Percentiles rank a stretch among this genome's conserved stretches.
Conservation (phyloP, 2,329 filamentous ascomycete species). For the Ascochyta clinopodiicola region DNA sequence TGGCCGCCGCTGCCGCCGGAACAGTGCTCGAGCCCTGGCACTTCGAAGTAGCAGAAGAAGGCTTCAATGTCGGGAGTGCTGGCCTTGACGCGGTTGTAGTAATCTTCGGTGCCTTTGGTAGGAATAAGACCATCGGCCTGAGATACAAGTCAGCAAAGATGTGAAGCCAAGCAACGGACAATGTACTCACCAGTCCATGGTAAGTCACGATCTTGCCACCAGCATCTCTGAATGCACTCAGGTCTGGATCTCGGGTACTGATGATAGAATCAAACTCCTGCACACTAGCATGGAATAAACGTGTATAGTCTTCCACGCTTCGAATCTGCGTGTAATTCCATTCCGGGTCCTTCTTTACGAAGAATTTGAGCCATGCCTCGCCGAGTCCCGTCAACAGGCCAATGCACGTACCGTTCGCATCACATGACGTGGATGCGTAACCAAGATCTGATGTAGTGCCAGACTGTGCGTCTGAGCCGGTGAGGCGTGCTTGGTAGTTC, state of each 20-base stretch:
- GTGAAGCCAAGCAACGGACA: not conserved
- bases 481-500: conserved; percentile 15
- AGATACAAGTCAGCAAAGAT: not conserved
- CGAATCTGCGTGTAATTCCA: conserved; percentile 15
- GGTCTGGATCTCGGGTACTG: conserved; percentile 18
- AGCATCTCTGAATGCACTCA: conserved; percentile 18
- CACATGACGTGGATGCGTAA: conserved; percentile 17
- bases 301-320: conserved; percentile 7
- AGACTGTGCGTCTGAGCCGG: not conserved
- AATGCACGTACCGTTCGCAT: conserved; percentile 14
- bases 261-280: conserved; percentile 22
- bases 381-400: conserved; percentile 17
- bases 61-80: not conserved
- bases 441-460: conserved; percentile 6
- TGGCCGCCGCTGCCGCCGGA: conserved; percentile 9
- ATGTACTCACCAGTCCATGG: conserved; percentile 22
- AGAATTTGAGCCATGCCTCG: conserved; percentile 21
- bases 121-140: not conserved
- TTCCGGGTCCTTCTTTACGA: conserved; percentile 18
- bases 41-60: not conserved
- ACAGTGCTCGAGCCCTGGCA: conserved; percentile 17
- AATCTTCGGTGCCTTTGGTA: not conserved
- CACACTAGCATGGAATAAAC: conserved; percentile 13
- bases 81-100: not conserved
- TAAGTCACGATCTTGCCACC: conserved; percentile 34